A percentile compares a stretch with the other conserved stretches of the same genome.
Conservation (phyloP, 805 yeast species). For the Candida nemodendra region DNA sequence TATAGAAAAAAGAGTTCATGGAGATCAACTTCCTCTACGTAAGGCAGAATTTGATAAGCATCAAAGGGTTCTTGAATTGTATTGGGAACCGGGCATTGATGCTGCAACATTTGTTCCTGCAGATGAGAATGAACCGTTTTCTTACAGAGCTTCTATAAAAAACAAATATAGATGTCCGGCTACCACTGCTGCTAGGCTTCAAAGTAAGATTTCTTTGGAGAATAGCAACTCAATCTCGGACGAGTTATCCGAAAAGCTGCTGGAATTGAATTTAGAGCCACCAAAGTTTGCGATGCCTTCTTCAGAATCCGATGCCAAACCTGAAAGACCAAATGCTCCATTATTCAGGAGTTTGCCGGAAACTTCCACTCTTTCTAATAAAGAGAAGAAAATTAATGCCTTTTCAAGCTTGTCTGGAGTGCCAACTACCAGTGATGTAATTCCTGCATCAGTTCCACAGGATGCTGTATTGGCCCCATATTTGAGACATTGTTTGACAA, state of each 20-base stretch:
- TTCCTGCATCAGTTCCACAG: constrained; percentile 12
- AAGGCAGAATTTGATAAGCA: constrained; percentile 88
- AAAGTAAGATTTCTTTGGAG: constrained; percentile 36
- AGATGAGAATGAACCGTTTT: constrained; percentile 78
- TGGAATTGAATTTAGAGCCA: constrained; percentile 47
- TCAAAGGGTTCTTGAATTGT: constrained; percentile 69
- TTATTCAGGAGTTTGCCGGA: constrained; percentile 31
- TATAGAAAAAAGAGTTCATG: constrained; percentile 93
- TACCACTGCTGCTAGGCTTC: constrained; percentile 65
- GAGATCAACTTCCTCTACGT: constrained; percentile 89
- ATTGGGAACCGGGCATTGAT: constrained; percentile 92
- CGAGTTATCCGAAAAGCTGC: constrained; percentile 47
- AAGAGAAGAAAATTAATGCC: constrained; percentile 6
- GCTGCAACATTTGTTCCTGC: constrained; percentile 87
- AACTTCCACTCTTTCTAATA: constrained; percentile 21
- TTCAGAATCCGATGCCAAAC: constrained; percentile 1
- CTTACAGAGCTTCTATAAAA: constrained; percentile 75
- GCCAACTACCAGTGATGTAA: background rate
- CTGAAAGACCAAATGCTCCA: constrained; percentile 12
- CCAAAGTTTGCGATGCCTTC: constrained; percentile 41
- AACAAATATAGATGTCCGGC: constrained; percentile 74
- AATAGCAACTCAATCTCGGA: constrained; percentile 37
- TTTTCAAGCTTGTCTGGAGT: constrained; percentile 8
- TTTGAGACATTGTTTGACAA: constrained; percentile 52
- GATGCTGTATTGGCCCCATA: constrained; percentile 53